phyloP scores from a whole-genome alignment of 441 rosid species.

The Adansonia gregorii region DNA sequence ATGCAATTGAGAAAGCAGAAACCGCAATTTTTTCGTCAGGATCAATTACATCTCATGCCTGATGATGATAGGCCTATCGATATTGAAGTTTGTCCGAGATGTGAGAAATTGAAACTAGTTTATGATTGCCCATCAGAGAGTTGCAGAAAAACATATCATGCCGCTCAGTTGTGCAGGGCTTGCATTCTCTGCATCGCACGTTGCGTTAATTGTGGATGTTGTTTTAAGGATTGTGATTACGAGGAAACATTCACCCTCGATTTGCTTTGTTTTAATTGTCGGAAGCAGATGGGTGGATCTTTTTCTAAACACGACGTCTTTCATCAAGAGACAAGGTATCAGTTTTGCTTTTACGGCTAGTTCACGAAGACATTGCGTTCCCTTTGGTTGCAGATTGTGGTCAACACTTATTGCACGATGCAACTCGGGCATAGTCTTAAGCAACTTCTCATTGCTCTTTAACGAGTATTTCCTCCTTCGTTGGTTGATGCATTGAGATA shows the following conservation, averaged over 20 bases:
- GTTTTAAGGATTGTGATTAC: constrained; percentile 39
- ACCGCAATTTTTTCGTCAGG: constrained; percentile 36
- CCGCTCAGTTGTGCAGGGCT: constrained; percentile 45
- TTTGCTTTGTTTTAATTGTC: constrained; percentile 37
- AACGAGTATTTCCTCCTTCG: constrained; percentile 6
- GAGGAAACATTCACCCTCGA: constrained; percentile 43
- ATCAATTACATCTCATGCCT: constrained; percentile 30
- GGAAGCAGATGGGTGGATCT: constrained; percentile 24
- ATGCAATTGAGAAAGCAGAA: constrained; percentile 32
- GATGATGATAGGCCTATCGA: constrained; percentile 43
- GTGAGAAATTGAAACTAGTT: constrained; percentile 43
- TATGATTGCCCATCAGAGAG: constrained; percentile 48
- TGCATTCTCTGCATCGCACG: constrained; percentile 50
- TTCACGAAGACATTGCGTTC: constrained; percentile 2
- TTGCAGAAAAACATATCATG: constrained; percentile 32
- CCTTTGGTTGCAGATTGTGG: constrained; percentile 1
- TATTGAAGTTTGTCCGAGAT: constrained; percentile 47
- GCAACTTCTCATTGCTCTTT: not conserved
- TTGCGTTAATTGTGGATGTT: constrained; percentile 46
- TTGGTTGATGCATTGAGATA: constrained; percentile 16
- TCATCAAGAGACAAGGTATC: constrained; percentile 32
- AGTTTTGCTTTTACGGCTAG: constrained; percentile 36
- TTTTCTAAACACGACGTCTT: constrained; percentile 23
- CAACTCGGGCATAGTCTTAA: not conserved
- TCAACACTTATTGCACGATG: constrained; percentile 16